Conservation (phyloP, 2,329 filamentous ascomycete genomes). For the Ceratocystis colombiana region DNA sequence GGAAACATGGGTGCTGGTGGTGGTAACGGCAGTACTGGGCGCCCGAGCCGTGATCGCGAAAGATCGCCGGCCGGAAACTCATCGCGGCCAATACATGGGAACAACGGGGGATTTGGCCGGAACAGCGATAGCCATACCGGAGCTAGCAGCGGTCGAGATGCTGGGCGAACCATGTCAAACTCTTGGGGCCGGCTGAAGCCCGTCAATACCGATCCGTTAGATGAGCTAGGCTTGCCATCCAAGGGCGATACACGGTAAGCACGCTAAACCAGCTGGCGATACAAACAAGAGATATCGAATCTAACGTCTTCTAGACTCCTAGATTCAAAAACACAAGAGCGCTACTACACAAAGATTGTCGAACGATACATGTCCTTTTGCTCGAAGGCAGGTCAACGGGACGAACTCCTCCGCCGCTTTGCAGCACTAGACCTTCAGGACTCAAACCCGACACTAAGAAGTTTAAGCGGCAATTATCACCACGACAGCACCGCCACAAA, state of each 20-base stretch:
- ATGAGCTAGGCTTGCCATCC: conserved; percentile 73
- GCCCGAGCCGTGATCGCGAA: conserved; percentile 21
- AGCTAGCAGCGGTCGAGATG: conserved; percentile 20
- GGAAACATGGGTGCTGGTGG: not conserved
- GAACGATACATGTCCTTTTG: conserved; percentile 86
- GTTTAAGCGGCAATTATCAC: not conserved
- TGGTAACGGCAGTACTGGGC: not conserved
- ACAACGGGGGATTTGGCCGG: not conserved
- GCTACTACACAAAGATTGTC: conserved; percentile 77
- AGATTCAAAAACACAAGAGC: conserved; percentile 67
- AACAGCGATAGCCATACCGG: not conserved
- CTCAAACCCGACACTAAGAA: not conserved
- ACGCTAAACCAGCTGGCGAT: not conserved
- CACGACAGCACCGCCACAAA: not conserved
- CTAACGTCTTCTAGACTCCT: conserved; percentile 45
- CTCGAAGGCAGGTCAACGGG: conserved; percentile 58
- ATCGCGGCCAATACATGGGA: conserved; percentile 8
- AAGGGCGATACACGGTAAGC: conserved; percentile 77
- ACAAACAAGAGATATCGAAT: not conserved
- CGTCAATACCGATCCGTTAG: conserved; percentile 63
- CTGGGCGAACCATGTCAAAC: conserved; percentile 37
- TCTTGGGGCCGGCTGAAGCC: conserved; percentile 65
- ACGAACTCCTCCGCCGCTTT: conserved; percentile 66
- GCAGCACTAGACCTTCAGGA: conserved; percentile 43
- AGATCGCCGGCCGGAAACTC: conserved; percentile 10